Evolutionary conservation across 2,329 filamentous ascomycete genomes (phyloP).

Genomic region (Chaetothyriales sp.): DNA sequence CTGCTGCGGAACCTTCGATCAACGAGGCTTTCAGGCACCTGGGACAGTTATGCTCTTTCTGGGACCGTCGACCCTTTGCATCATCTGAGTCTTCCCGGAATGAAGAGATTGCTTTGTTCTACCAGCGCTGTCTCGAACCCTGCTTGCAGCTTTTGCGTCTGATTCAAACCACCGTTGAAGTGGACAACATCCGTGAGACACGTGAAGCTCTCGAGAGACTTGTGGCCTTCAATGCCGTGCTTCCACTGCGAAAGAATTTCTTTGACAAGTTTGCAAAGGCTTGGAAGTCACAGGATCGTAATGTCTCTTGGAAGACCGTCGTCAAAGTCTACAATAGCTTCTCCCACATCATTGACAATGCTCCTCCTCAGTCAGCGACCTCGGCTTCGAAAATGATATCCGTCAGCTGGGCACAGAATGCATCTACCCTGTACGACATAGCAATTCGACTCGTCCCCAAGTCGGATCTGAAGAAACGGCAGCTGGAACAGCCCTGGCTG

Average conservation of each 20-base stretch:
- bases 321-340: background rate
- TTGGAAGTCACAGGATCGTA: conserved; percentile 3
- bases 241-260: conserved; percentile 19
- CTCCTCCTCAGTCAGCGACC: background rate
- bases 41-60: background rate
- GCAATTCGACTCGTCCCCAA: conserved; percentile 27
- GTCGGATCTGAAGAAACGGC: conserved; percentile 28
- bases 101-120: background rate
- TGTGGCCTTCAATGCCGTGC: conserved; percentile 22
- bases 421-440: conserved; percentile 18
- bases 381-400: background rate
- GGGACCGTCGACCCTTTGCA: background rate
- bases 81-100: background rate
- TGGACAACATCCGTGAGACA: background rate
- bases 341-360: background rate
- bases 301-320: background rate
- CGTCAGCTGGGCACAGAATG: background rate
- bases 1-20: background rate
- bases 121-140: background rate
- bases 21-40: background rate
- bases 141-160: background rate
- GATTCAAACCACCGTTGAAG: background rate
- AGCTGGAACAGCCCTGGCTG: conserved; percentile 35
- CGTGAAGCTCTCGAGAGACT: conserved; percentile 18
- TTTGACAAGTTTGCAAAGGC: conserved; percentile 9